Evolutionary conservation across 192 early-diverging fungal genomes (phyloP), one percentile per base, ranked within the genome.

Genomic region (Linnemannia zychae): DNA sequence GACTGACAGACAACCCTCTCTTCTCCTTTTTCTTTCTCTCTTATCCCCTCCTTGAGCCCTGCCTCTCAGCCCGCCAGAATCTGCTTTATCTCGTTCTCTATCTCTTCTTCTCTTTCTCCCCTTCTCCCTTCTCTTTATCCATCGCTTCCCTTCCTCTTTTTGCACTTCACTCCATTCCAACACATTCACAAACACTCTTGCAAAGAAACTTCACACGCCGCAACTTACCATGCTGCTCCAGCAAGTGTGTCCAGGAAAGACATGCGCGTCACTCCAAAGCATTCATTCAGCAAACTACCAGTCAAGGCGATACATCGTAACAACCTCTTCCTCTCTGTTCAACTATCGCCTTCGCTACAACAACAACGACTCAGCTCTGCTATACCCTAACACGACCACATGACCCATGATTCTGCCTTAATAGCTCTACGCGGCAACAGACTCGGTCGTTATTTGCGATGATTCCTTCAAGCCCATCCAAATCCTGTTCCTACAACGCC

Each of bases 181-280:
- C 49, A 40, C 70, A 31, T 37, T 24, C 70, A 4, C 69, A 40
- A 22, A 12, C 70, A 24, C 37, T n/a, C 20, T 38, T n/a, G 9
- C 69, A 11, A 4, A 46, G n/a, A 44, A 20, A 44, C 46, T 7
- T 28, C 57, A 24, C 24, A 33, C 20, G 0, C 50, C 53, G 22
- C 17, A n/a, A 46, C 20, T 22, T 22, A 12, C 69, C 67, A 92
- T 92, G 92, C 84, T 91, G 24, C 79, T 90, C 46, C 89, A 90
- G 74, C 91, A 92, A 77, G 88, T 87, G 75, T 91, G 89, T 67
- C 87, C 91, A 18, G 91, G 91, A 66, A 91, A 92, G 88, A 82
- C 79, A 50, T 89, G 91, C 83, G 72, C 76, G 20, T 71, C 81
- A 36, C 47, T 84, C 18, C 92, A 92, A 57, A 86, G 87, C 31